Conservation (phyloP, 2,329 filamentous ascomycete genomes). For the Aspergillus oerlinghausenensis region DNA sequence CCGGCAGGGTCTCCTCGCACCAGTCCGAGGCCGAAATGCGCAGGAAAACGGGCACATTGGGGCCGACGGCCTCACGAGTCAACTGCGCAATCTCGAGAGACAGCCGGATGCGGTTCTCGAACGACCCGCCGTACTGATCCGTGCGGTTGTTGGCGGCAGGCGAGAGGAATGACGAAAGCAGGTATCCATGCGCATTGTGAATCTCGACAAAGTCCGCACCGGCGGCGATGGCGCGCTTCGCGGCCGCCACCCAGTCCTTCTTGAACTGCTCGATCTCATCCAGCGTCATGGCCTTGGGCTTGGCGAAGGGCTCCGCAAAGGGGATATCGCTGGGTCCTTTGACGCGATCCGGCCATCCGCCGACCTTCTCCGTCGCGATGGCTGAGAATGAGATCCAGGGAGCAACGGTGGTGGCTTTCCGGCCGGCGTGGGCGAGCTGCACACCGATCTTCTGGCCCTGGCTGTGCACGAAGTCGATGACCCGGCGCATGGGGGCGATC, state of each 20-base stretch:
- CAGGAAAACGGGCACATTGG: conserved; percentile 66
- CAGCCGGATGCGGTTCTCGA: conserved; percentile 63
- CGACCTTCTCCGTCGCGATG: conserved; percentile 46
- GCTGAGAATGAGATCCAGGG: conserved; percentile 40
- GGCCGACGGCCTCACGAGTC: conserved; percentile 59
- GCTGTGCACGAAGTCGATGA: conserved; percentile 74
- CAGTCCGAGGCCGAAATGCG: conserved; percentile 73
- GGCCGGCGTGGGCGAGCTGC: conserved; percentile 76
- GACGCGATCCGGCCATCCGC: conserved; percentile 53
- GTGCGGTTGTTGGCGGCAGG: conserved; percentile 66
- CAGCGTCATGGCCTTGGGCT: conserved; percentile 63
- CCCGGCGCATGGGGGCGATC: conserved; percentile 61
- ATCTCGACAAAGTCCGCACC: conserved; percentile 78
- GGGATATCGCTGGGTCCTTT: conserved; percentile 56
- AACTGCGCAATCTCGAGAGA: conserved; percentile 63
- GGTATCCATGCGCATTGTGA: conserved; percentile 75
- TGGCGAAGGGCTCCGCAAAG: conserved; percentile 58
- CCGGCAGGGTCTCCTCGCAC: conserved; percentile 57
- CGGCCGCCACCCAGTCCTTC: conserved; percentile 55
- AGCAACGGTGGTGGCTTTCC: conserved; percentile 56
- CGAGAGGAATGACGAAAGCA: conserved; percentile 65
- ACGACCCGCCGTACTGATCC: conserved; percentile 49
- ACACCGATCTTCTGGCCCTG: conserved; percentile 74
- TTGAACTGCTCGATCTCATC: conserved; percentile 65
- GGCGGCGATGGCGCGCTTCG: conserved; percentile 58